phyloP scores from a whole-genome alignment of 352 stramenopile species.

The Thalassiosira hispida region DNA sequence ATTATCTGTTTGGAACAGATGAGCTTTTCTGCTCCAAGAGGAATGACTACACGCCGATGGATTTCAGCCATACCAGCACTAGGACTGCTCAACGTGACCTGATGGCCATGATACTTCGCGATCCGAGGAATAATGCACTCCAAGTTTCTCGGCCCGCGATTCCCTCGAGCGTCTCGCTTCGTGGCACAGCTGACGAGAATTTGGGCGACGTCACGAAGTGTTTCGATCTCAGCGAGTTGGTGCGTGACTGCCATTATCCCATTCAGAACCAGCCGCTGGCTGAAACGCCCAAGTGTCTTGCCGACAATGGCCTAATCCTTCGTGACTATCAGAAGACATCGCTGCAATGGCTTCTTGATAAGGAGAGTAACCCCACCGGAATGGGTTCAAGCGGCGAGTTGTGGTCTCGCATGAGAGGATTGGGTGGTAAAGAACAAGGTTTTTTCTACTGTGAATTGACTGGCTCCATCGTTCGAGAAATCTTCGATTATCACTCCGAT shows the following conservation, averaged over 20 bases:
- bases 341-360: conserved; percentile 40
- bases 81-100: conserved; percentile 40
- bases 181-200: conserved; percentile 13
- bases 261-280: conserved; percentile 23
- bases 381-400: conserved; percentile 28
- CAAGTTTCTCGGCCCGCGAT: conserved; percentile 9
- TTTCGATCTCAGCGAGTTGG: conserved; percentile 35
- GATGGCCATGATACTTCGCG: conserved; percentile 32
- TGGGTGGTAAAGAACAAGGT: not conserved
- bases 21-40: conserved; percentile 18
- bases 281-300: conserved; percentile 26
- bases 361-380: conserved; percentile 26
- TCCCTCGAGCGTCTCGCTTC: conserved; percentile 25
- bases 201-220: conserved; percentile 19
- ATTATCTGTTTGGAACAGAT: conserved; percentile 19
- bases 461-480: conserved; percentile 18
- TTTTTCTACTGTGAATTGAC: conserved; percentile 47
- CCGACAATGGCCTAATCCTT: conserved; percentile 32
- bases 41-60: conserved; percentile 30
- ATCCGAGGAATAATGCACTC: conserved; percentile 24
- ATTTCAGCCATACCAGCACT: conserved; percentile 23
- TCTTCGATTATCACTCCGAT: conserved; percentile 30
- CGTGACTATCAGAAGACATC: conserved; percentile 41
- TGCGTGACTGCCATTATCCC: conserved; percentile 30
- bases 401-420: conserved; percentile 30